Evolutionary conservation across 345 rosid species (phyloP).

Genomic region (Corchorus capsularis): DNA sequence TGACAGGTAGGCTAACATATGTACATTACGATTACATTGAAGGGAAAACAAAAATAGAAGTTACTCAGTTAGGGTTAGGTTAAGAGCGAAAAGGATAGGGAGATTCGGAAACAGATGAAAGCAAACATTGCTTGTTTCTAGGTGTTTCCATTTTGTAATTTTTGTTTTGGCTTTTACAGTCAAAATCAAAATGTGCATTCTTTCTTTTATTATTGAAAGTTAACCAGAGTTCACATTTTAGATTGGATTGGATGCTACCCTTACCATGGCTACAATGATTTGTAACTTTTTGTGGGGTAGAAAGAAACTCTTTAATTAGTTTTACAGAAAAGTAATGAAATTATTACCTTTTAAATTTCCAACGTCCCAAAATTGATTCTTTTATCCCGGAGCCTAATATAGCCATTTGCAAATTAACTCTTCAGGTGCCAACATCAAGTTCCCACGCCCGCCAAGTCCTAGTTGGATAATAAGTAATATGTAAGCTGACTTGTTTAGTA

Average conservation of each 20-base stretch:
- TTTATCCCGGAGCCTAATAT: no score
- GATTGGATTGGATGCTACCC: not conserved
- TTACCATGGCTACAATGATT: not conserved
- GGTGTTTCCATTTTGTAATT: conserved; percentile 38
- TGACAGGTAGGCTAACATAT: conserved; percentile 47
- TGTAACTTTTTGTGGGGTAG: conserved; percentile 1
- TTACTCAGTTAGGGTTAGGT: conserved; percentile 25
- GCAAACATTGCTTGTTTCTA: not conserved
- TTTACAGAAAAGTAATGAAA: not conserved
- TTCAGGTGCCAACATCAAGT: no score
- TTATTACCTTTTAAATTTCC: not conserved
- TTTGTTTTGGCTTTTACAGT: conserved; percentile 9
- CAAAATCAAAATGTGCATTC: conserved; percentile 17
- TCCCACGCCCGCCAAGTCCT: no score
- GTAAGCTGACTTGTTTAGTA: no score
- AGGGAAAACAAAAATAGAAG: conserved; percentile 27
- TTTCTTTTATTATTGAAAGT: conserved; percentile 26
- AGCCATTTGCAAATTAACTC: no score
- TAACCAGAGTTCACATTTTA: conserved; percentile 12
- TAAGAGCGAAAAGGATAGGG: conserved; percentile 25
- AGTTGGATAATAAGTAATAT: no score
- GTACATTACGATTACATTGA: conserved; percentile 44
- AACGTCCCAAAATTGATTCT: no score
- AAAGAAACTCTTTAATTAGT: no score
- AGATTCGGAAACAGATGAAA: conserved; percentile 30